Evolutionary conservation across 208 protist species (phyloP).

Genomic region (Wallacemonas sp.): DNA sequence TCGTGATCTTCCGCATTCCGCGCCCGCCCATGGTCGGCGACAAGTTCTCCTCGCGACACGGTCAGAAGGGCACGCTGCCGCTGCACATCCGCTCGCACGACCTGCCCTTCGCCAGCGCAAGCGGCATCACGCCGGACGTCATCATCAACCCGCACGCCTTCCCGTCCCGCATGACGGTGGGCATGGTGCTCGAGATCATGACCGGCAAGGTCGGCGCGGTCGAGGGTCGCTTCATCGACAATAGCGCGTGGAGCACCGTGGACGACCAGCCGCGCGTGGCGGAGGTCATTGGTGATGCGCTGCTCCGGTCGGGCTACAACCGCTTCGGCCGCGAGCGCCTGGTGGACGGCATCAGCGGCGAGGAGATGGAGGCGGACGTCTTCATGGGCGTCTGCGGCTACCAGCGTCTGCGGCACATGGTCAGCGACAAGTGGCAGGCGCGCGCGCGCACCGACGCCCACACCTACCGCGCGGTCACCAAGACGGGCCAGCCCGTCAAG

Average conservation of each 20-base stretch:
- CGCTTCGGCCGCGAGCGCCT: conserved; percentile 97
- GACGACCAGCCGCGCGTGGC: conserved; percentile 64
- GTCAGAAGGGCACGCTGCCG: conserved; percentile 99
- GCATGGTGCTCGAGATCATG: conserved; percentile 98
- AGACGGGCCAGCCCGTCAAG: conserved; percentile 99
- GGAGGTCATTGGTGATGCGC: conserved; percentile 96
- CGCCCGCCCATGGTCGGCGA: conserved; percentile 99
- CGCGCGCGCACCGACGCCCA: conserved; percentile 85
- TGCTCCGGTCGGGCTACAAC: conserved; percentile 95
- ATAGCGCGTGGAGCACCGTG: conserved; percentile 91
- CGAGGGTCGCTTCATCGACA: conserved; percentile 96
- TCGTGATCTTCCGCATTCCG: conserved; percentile 91
- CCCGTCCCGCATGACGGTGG: conserved; percentile 99
- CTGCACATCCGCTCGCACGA: conserved; percentile 93
- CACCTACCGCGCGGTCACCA: conserved; percentile 94
- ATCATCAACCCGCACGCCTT: conserved; percentile 99
- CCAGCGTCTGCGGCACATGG: conserved; percentile 99
- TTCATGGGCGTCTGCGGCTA: conserved; percentile 99
- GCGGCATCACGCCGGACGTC: conserved; percentile 98
- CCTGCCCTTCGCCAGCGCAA: conserved; percentile 93
- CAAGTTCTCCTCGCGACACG: conserved; percentile 99
- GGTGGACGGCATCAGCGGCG: conserved; percentile 95
- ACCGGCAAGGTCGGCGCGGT: conserved; percentile 95
- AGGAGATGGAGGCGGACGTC: conserved; percentile 96
- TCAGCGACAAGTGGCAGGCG: conserved; percentile 99